Conservation (phyloP, 2,329 filamentous ascomycete species). For the Phialophora expanda region DNA sequence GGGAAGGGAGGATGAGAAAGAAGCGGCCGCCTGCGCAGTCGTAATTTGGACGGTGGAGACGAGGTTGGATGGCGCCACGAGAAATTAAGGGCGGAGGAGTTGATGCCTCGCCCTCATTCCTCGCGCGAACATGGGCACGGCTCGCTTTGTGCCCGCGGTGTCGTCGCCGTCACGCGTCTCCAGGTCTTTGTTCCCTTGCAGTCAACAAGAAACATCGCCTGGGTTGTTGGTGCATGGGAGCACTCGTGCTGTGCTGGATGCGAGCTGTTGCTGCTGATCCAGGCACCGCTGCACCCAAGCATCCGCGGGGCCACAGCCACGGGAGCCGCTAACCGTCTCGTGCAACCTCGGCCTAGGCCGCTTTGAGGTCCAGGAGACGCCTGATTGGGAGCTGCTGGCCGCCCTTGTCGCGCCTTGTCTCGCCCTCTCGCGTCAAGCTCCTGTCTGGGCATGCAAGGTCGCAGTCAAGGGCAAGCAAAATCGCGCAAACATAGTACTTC, state of each 20-base stretch:
- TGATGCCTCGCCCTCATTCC: slow-evolving; percentile 1
- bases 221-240: no score
- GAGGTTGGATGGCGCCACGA: slow-evolving; percentile 13
- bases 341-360: not conserved
- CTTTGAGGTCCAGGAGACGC: not conserved
- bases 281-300: not conserved
- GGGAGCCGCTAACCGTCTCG: not conserved
- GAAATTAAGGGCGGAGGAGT: slow-evolving; percentile 19
- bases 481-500: not conserved
- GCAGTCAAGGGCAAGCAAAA: not conserved
- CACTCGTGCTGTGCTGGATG: no score
- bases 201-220: no score
- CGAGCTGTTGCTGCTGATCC: not conserved
- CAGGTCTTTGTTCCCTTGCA: not conserved
- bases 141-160: not conserved
- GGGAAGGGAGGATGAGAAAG: not conserved
- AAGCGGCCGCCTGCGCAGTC: not conserved
- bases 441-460: not conserved
- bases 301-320: not conserved
- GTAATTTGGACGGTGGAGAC: not conserved
- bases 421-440: not conserved
- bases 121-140: not conserved
- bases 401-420: not conserved
- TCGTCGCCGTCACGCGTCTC: not conserved
- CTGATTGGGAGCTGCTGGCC: not conserved